Evolutionary conservation across 1,284 basidiomycete genomes (phyloP), one percentile per base, ranked within the genome.

Genomic region (Pisolithus thermaeus): DNA sequence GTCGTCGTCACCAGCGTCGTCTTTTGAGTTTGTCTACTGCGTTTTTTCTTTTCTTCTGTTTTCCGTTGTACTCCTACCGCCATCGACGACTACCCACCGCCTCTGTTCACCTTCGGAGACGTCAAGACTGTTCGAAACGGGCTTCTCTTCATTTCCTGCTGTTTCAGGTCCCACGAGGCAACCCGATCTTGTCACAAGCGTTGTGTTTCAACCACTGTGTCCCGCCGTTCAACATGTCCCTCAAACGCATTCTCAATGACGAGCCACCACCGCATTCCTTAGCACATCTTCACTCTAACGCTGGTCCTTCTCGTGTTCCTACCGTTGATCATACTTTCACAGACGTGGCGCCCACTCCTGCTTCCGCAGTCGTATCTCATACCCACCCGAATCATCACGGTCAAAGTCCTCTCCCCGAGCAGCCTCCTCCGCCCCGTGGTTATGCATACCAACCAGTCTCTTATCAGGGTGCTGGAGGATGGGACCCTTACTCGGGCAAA

Each of bases 231-330:
- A 46, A 36, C 54, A 88, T 88, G 85, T 88, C 86, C 49, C 78
- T 88, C 64, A 81, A 79, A 60, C 76, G 79, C 58, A 88, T 88
- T 56, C 80, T 88, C 70, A 88, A 88, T 69, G 80, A 85, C 70
- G 80, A 84, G 56, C 75, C 80, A 9, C 63, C 66, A 14, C 71
- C 71, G 6, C 32, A 35, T 42, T 64, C 58, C 20, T 18, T 46
- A 14, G 30, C 44, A 18, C 9, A 55, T 28, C 56, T 54, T 28
- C 55, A 44, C 18, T 44, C 44, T 46, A 54, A 40, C 28, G 43
- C 55, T 43, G 50, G 51, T n/a, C 50, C 54, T 48, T 39, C 54
- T 23, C 56, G 59, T 54, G 46, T 40, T 44, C 43, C 61, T 30
- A 49, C 54, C 46, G 51, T 61, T 54, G 59, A 68, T 64, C 51